Conservation (phyloP, 345 rosid genomes). For the Ceriops tagal region DNA sequence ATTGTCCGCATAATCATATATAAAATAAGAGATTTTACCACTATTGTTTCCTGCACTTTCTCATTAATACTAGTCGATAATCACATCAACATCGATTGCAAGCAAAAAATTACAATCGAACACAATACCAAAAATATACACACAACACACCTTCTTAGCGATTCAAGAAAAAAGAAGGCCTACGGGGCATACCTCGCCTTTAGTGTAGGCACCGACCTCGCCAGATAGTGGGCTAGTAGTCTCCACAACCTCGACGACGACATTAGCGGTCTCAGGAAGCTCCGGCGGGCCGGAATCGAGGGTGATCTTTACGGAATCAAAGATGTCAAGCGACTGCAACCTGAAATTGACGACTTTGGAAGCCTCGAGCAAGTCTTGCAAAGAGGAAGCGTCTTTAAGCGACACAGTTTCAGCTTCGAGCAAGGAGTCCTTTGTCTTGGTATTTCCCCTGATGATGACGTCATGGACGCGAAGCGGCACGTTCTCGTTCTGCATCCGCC, state of each 20-base stretch:
- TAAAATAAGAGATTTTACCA: no score
- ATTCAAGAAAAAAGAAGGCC: background rate
- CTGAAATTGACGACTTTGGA: slow-evolving; percentile 55
- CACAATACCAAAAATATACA: background rate
- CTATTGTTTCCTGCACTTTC: background rate
- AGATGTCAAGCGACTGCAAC: slow-evolving; percentile 64
- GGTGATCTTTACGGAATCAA: slow-evolving; percentile 73
- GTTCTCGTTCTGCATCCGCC: slow-evolving; percentile 40
- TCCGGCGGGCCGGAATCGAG: slow-evolving; percentile 88
- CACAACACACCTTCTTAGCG: background rate
- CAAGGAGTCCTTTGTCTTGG: slow-evolving; percentile 68
- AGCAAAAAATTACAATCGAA: background rate
- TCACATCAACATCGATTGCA: background rate
- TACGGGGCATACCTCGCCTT: slow-evolving; percentile 50
- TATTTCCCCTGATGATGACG: slow-evolving; percentile 70
- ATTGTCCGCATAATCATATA: no score
- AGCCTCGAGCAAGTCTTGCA: slow-evolving; percentile 73
- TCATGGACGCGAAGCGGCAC: slow-evolving; percentile 83
- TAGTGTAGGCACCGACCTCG: slow-evolving; percentile 67
- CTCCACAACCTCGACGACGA: slow-evolving; percentile 69
- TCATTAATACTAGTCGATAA: background rate
- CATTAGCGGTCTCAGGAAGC: slow-evolving; percentile 82
- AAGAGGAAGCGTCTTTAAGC: slow-evolving; percentile 51
- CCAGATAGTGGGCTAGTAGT: slow-evolving; percentile 52
- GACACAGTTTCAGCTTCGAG: slow-evolving; percentile 64